Conservation (phyloP, 176 grass and related monocot species). For the Phoenix roebelenii region DNA sequence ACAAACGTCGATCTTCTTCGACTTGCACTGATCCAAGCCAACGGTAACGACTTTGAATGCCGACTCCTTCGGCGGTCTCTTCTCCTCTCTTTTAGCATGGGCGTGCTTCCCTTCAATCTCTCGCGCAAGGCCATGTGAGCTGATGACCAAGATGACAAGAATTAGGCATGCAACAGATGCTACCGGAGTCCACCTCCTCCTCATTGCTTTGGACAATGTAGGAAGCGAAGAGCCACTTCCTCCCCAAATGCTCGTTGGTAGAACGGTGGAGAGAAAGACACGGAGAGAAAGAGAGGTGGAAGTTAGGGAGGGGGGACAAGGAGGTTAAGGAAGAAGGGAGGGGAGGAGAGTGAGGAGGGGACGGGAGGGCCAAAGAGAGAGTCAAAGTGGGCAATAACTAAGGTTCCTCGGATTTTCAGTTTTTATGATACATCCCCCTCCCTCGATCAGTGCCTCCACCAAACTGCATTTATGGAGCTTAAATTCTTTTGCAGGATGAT, state of each 20-base stretch:
- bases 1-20: not conserved
- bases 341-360: not conserved
- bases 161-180: constrained; percentile 7
- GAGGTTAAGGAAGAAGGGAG: not conserved
- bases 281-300: too few species aligned
- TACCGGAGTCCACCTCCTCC: not conserved
- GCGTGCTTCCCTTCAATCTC: not conserved
- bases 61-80: not conserved
- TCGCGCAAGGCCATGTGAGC: not conserved
- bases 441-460: not conserved
- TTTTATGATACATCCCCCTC: not conserved
- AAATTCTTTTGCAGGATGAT: constrained; percentile 1
- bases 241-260: too few species aligned
- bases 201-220: not conserved
- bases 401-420: constrained; percentile 7
- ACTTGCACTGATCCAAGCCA: too few species aligned
- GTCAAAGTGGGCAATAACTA: not conserved
- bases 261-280: too few species aligned
- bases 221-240: too few species aligned
- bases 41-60: too few species aligned
- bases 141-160: not conserved
- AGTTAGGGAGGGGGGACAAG: too few species aligned
- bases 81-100: not conserved
- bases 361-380: too few species aligned
- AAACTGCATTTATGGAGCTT: constrained; percentile 7